Evolutionary conservation across 176 grass and related monocot species (phyloP).

Genomic region (Phoenix dactylifera): DNA sequence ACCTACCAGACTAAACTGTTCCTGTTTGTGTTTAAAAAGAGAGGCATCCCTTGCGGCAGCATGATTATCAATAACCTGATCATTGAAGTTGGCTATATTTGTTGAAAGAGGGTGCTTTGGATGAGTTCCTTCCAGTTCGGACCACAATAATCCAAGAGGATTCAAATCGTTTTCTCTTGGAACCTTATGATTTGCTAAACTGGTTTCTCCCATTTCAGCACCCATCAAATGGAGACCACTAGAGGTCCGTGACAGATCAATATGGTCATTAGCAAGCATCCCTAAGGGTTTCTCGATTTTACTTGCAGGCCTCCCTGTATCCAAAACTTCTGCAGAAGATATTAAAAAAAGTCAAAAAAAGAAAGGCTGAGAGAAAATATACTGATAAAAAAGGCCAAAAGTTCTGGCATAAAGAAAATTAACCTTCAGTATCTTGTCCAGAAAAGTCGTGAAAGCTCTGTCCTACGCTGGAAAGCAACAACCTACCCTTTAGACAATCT

Average conservation of each 20-base stretch:
- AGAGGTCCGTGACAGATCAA: conserved; percentile 5
- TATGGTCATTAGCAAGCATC: conserved; percentile 28
- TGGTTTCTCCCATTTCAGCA: conserved; percentile 28
- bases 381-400: no score
- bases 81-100: conserved; percentile 34
- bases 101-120: conserved; percentile 83
- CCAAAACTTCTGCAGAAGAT: conserved; percentile 67
- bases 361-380: background rate
- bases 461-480: conserved; percentile 12
- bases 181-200: conserved; percentile 29
- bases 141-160: conserved; percentile 90
- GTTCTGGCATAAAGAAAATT: conserved; percentile 5
- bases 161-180: conserved; percentile 54
- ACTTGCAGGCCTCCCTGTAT: conserved; percentile 48
- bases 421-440: conserved; percentile 54
- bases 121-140: conserved; percentile 84
- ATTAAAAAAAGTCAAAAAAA: background rate
- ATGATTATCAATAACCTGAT: conserved; percentile 34
- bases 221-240: conserved; percentile 17
- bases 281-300: conserved; percentile 41
- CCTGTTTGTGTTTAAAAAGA: conserved; percentile 34
- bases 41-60: conserved; percentile 45
- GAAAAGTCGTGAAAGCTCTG: conserved; percentile 31
- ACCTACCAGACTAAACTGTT: conserved; percentile 28
- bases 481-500: conserved; percentile 17